phyloP scores from a whole-genome alignment of 352 stramenopile genomes.

The Aphanomyces euteiches region DNA sequence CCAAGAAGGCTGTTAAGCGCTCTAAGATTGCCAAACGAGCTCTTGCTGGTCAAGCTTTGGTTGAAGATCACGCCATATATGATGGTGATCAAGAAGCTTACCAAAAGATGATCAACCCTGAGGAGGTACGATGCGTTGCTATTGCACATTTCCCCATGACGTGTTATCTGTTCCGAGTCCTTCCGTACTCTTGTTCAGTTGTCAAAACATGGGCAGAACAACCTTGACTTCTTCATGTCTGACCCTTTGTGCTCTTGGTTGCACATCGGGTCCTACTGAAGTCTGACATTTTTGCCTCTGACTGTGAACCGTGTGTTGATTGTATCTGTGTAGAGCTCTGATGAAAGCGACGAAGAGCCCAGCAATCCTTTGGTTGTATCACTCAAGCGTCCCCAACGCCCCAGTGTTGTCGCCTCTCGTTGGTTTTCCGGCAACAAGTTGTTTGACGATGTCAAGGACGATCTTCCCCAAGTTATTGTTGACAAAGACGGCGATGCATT shows the following conservation, averaged over 20 bases:
- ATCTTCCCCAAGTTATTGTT: conserved; percentile 29
- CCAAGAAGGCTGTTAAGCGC: conserved; percentile 78
- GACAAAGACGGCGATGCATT: conserved; percentile 35
- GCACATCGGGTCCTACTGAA: conserved; percentile 67
- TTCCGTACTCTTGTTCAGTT: conserved; percentile 88
- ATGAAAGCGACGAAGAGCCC: conserved; percentile 40
- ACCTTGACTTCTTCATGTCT: conserved; percentile 81
- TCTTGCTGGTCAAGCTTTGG: conserved; percentile 69
- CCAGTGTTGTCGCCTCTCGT: conserved; percentile 63
- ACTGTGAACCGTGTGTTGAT: neutral
- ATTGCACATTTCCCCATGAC: conserved; percentile 54
- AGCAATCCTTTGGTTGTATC: conserved; percentile 57
- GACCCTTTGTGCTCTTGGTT: conserved; percentile 42
- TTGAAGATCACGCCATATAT: conserved; percentile 77
- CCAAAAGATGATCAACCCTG: conserved; percentile 82
- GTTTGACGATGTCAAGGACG: conserved; percentile 67
- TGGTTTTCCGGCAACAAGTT: conserved; percentile 85
- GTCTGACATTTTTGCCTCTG: conserved; percentile 51
- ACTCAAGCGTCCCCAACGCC: conserved; percentile 76
- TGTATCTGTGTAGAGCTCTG: conserved; percentile 54
- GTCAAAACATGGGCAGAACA: conserved; percentile 86
- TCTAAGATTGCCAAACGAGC: conserved; percentile 82
- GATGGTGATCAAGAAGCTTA: conserved; percentile 77
- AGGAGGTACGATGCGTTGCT: conserved; percentile 62
- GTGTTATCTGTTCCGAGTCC: conserved; percentile 90